phyloP scores from a whole-genome alignment of 495 filamentous ascomycete genomes.

The Xylaria longipes region DNA sequence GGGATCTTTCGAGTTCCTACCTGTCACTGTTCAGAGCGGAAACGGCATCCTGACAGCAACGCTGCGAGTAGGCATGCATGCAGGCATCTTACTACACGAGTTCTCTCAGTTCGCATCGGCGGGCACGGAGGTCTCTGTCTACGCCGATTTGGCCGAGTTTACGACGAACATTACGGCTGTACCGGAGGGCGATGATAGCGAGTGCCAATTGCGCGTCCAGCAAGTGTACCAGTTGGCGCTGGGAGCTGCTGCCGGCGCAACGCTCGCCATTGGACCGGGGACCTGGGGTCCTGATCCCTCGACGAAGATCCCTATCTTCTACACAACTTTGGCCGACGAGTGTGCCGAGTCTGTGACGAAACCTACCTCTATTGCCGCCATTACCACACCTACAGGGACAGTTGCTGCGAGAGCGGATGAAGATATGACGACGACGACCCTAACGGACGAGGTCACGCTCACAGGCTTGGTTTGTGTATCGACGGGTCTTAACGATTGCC shows the following conservation, averaged over 20 bases:
- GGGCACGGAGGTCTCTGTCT: slow-evolving; percentile 56
- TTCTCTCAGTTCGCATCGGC: slow-evolving; percentile 31
- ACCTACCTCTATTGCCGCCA: slow-evolving; percentile 27
- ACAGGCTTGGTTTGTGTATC: slow-evolving; percentile 49
- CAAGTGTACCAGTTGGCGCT: slow-evolving; percentile 57
- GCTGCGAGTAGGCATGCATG: slow-evolving; percentile 52
- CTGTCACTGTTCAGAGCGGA: slow-evolving; percentile 52
- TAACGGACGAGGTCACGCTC: slow-evolving; percentile 42
- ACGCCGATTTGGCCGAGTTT: slow-evolving; percentile 60
- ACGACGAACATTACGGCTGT: slow-evolving; percentile 53
- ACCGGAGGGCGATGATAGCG: slow-evolving; percentile 34
- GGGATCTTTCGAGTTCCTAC: slow-evolving; percentile 63
- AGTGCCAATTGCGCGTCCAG: slow-evolving; percentile 52
- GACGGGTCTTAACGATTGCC: slow-evolving; percentile 52
- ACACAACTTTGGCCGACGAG: slow-evolving; percentile 55
- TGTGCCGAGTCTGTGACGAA: slow-evolving; percentile 46
- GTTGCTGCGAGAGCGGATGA: slow-evolving; percentile 38
- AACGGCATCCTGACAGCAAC: slow-evolving; percentile 51
- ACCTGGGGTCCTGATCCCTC: slow-evolving; percentile 58
- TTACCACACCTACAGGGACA: slow-evolving; percentile 35
- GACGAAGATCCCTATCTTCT: slow-evolving; percentile 58
- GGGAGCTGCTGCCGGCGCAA: slow-evolving; percentile 59
- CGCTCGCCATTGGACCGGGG: slow-evolving; percentile 47
- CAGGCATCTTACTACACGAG: slow-evolving; percentile 45
- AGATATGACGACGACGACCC: slow-evolving; percentile 44